Base-by-base conservation (phyloP, 495 filamentous ascomycete genomes). In the Penicillium taxi region DNA sequence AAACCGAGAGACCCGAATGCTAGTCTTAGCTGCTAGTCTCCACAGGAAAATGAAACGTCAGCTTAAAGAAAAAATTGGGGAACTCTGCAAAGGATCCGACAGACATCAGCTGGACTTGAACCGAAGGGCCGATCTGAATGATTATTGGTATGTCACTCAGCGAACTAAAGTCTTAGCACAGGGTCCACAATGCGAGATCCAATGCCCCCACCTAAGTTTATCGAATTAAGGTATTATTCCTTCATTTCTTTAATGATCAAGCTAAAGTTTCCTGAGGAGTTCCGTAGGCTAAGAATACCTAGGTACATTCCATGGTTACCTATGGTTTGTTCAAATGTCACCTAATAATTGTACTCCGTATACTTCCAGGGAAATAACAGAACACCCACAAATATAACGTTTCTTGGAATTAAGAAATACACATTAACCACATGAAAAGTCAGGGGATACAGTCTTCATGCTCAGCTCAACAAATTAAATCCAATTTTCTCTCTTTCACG, bases 81-180 rank as follows among this genome's bases (percentile, higher is more conserved):
- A 36, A 32, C 24, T 13, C n/a, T 11, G 24, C 26, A 26, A 28
- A 15, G 16, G 9, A 22, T 26, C 37, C 17, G 28, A 47, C 42
- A 42, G 45, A 40, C 45, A 23, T 28, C 44, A 56, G 52, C 52
- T 56, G 52, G 53, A 53, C 41, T 16, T 17, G 29, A 53, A 35
- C 40, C 43, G 46, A 45, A 31, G 42, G 9, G 21, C 30, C 35
- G 32, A 50, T 41, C 28, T 26, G 17, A 7, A n/a, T 33, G 13
- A 31, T 27, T 42, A 56, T 56, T 56, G 52, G 52, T 39, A 47
- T 22, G 22, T 26, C 33, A 16, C 38, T 18, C 17, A 21, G 17
- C 27, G 12, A 17, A 36, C 52, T 56, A 56, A 53, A 17, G 35
- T 7, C 26, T 47, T 55, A 53, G 42, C 28, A 38, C 32, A 31